Percentiles rank a stretch among this genome's conserved stretches.
These are phyloP conservation scores for Neonothopanus nambi DNA, from an alignment of 1,284 basidiomycete genomes.

Conservation along the genomic window DNA sequence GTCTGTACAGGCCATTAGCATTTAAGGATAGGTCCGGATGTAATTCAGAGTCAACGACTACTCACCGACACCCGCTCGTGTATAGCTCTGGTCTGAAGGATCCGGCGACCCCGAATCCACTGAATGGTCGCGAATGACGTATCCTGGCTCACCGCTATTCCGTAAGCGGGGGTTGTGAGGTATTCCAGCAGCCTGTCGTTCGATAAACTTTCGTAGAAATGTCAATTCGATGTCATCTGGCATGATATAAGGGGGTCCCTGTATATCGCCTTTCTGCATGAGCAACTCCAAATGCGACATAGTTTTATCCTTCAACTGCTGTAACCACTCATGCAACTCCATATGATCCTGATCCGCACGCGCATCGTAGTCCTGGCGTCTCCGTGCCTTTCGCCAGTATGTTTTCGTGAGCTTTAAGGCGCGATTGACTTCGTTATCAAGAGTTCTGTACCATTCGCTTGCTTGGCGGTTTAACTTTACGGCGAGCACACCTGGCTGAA, in stretches of 20 bases:
- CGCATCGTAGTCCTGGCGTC: conserved; percentile 79
- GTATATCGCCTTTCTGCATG: conserved; percentile 82
- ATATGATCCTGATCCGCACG: conserved; percentile 82
- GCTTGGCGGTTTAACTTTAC: conserved; percentile 71
- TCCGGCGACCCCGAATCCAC: conserved; percentile 21
- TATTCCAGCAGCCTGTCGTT: conserved; percentile 67
- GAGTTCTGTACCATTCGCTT: conserved; percentile 76
- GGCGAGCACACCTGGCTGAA: conserved; percentile 76
- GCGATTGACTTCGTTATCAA: conserved; percentile 73
- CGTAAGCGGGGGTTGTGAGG: conserved; percentile 78
- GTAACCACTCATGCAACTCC: conserved; percentile 81
- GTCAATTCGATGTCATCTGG: conserved; percentile 72
- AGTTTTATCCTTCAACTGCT: conserved; percentile 81
- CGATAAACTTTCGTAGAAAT: conserved; percentile 78
- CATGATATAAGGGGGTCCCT: conserved; percentile 77
- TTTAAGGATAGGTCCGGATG: neutral
- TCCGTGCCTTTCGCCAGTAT: conserved; percentile 74
- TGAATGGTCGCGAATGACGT: conserved; percentile 21
- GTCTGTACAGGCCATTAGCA: conserved; percentile 2
- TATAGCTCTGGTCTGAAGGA: conserved; percentile 20
- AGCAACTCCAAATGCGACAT: conserved; percentile 81
- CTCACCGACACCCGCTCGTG: conserved; percentile 17
- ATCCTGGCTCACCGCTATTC: conserved; percentile 33
- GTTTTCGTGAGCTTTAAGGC: conserved; percentile 81
- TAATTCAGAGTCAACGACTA: neutral